Evolutionary conservation across 805 yeast species (phyloP), one percentile per base, ranked within the genome.

Genomic region (Starmerella riodocensis): DNA sequence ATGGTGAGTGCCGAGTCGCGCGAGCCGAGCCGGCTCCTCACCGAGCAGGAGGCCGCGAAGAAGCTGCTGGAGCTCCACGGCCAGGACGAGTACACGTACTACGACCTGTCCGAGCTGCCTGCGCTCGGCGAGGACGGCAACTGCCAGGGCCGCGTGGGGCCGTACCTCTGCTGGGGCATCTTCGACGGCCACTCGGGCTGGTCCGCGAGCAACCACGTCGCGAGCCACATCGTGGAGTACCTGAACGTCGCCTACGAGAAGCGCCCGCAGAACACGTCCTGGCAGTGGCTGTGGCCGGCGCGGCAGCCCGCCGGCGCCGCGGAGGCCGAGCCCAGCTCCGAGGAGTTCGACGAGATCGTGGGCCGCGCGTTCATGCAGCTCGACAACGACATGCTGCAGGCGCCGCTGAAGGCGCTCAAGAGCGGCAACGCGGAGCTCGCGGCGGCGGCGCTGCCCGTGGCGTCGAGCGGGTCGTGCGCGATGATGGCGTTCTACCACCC

Each of bases 141-240:
- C 22, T 39, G 43, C 22, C 42, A 37, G 76, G 95, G 78, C 76
- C 79, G 69, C 80, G 88, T 56, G 83, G 93, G 45, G 18, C 30
- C 17, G 19, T 47, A 29, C 39, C 39, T 32, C 2, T 84, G 88
- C 55, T 88, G 91, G 71, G 94, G 96, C 4, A 74, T 91, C 0
- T 86, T 78, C 56, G 98, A 88, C 59, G 98, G 98, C 5, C 98
- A 88, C 60, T 81, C 93, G 2, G 98, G 98, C 17, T 84, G 94
- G 76, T 81, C 80, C 48, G 85, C 97, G 1, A 75, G 88, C 42
- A 71, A 80, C 16, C 79, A 76, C 54, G 67, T 88, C 43, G 68
- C 93, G 46, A 83, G 80, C 47, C 76, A 75, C 47, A 63, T 91
- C 48, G 73, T 91, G 22, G 71, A 72, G 40, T 73, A 70, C 51